These are phyloP conservation scores for Trametes pubescens DNA, from an alignment of 1,284 basidiomycete species.

Conservation along the genomic window DNA sequence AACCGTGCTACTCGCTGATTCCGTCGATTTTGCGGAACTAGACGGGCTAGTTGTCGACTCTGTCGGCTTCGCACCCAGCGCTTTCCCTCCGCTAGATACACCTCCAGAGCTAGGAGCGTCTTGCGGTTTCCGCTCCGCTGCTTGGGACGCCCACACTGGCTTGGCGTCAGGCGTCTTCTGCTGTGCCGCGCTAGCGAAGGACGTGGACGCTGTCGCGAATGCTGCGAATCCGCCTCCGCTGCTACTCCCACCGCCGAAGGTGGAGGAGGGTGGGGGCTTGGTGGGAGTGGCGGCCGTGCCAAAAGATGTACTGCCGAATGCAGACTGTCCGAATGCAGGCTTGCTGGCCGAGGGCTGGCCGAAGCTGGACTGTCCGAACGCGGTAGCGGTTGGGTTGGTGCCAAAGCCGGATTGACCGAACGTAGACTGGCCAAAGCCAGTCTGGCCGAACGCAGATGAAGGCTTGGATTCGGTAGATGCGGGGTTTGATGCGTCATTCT, in stretches of 20 bases:
- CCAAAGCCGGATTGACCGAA: slow-evolving; percentile 41
- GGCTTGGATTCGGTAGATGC: slow-evolving; percentile 41
- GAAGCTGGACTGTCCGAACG: slow-evolving; percentile 41
- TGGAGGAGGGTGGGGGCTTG: slow-evolving; percentile 16
- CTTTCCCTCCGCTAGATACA: slow-evolving; percentile 1
- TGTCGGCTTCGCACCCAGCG: slow-evolving; percentile 3
- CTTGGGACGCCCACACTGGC: slow-evolving; percentile 36
- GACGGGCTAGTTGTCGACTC: neutral
- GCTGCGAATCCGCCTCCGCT: slow-evolving; percentile 34
- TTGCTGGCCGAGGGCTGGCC: slow-evolving; percentile 18
- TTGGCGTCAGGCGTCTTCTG: slow-evolving; percentile 26
- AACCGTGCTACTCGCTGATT: neutral
- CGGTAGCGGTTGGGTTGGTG: slow-evolving; percentile 35
- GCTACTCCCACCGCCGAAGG: slow-evolving; percentile 17
- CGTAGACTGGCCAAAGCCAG: slow-evolving; percentile 12
- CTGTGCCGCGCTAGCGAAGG: slow-evolving; percentile 38
- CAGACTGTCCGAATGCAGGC: slow-evolving; percentile 42
- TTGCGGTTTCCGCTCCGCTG: slow-evolving; percentile 16
- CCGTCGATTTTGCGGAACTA: neutral
- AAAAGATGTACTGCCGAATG: slow-evolving; percentile 45
- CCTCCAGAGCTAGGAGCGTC: neutral
- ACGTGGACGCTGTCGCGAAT: slow-evolving; percentile 37
- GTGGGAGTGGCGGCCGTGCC: slow-evolving; percentile 27
- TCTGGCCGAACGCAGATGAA: slow-evolving; percentile 35
- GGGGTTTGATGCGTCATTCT: slow-evolving; percentile 31